Evolutionary conservation across 225 moss, liverwort and hornwort species (phyloP), one percentile per base, ranked within the genome.

Genomic region (Sphagnum contortum): DNA sequence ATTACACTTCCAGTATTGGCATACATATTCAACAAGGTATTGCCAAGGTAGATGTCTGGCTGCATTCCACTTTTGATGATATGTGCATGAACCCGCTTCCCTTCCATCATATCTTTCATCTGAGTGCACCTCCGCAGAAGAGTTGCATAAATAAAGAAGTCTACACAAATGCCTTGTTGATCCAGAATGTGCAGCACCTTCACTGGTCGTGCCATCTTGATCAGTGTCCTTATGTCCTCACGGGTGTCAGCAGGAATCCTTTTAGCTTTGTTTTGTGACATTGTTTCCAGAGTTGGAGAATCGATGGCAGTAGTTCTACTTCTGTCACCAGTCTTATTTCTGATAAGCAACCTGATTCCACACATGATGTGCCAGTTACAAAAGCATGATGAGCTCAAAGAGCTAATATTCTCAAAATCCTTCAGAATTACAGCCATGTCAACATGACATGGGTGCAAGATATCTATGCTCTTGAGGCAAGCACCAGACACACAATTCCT

Each of bases 51-150:
- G 45, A 4, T 57, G 12, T 66, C 50, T 3, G 55, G 56, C 66
- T 66, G 50, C 66, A 54, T 46, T 54, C 44, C 55, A 66, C 66
- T 66, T 56, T 66, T 12, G 9, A 11, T 4, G 44, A 66, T 66
- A 29, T 66, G 66, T 10, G 53, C 66, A 66, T 66, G 66, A 54
- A 66, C 45, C 66, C 44, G 54, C 66, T 47, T 55, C 52, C 29
- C 56, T 5, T 44, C 6, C 1, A 12, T 50, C 48, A 63, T 6
- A 50, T 63, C 63, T 63, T 47, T 63, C 10, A 11, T 48, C 63
- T 50, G 53, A 44, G n/a, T 47, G 55, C 50, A 54, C 46, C 45
- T 46, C 56, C 55, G 54, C 55, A 66, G 47, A 4, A 66, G 4
- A n/a, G 45, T 55, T 6, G 45, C 66, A 46, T 54, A 66, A 4